Conservation (phyloP, 2,329 filamentous ascomycete genomes). For the Penicillium sp. region DNA sequence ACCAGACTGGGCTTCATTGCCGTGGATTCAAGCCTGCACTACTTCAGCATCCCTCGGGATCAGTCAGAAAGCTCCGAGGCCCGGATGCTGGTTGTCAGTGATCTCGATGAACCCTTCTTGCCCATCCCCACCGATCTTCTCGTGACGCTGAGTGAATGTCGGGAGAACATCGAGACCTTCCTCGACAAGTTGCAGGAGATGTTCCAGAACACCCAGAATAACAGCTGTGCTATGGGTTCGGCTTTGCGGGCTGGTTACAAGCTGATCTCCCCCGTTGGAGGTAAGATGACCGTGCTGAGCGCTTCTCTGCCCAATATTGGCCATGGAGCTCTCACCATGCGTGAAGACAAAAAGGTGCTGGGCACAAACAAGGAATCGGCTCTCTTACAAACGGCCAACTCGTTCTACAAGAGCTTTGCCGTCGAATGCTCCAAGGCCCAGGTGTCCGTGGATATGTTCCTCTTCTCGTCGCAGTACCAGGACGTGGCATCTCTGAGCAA, state of each 20-base stretch:
- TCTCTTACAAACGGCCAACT: slow-evolving; percentile 86
- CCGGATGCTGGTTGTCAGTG: slow-evolving; percentile 89
- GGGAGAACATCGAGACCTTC: slow-evolving; percentile 88
- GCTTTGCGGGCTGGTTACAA: slow-evolving; percentile 92
- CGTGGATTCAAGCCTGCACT: slow-evolving; percentile 90
- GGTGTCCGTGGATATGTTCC: slow-evolving; percentile 97
- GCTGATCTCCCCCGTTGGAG: slow-evolving; percentile 88
- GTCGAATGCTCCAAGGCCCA: slow-evolving; percentile 99
- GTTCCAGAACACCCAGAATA: slow-evolving; percentile 93
- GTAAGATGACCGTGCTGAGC: slow-evolving; percentile 89
- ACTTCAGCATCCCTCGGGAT: slow-evolving; percentile 91
- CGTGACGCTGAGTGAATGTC: slow-evolving; percentile 83
- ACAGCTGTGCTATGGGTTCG: slow-evolving; percentile 89
- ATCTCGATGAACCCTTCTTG: slow-evolving; percentile 93
- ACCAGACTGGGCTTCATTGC: slow-evolving; percentile 93
- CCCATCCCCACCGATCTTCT: slow-evolving; percentile 89
- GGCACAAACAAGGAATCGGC: slow-evolving; percentile 89
- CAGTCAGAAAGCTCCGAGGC: slow-evolving; percentile 80
- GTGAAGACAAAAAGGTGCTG: slow-evolving; percentile 93
- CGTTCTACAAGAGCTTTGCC: slow-evolving; percentile 98
- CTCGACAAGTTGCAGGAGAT: slow-evolving; percentile 87
- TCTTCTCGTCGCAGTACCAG: slow-evolving; percentile 94
- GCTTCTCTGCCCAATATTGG: slow-evolving; percentile 88
- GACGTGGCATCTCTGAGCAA: slow-evolving; percentile 96
- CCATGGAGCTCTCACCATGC: slow-evolving; percentile 83